Evolutionary conservation across 73 alveolate species (phyloP), one percentile per base, ranked within the genome.

Genomic region (Breviolum minutum): DNA sequence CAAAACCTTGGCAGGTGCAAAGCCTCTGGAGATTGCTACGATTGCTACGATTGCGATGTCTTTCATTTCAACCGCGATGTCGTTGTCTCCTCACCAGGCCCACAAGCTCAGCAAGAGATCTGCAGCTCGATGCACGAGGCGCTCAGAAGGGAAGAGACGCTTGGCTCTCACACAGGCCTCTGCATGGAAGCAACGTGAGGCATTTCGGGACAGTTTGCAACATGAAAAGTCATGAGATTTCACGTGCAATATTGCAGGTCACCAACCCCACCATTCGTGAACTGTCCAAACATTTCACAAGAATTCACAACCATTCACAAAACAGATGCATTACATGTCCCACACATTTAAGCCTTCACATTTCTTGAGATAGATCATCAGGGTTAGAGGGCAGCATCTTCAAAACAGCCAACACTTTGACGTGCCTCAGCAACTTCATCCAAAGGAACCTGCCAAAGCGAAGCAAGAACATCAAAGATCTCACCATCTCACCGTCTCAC

Each of bases 121-220:
- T 30, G 63, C 94, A 11, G 94, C 94, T 14, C 62, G 77, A 63
- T 86, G 94, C 54, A 86, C 94, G 63, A 29, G 14, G n/a, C 80
- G 94, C 8, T 86, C 94, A 13, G 94, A 62, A 10, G 94, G 94
- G 94, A 86, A 86, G 80, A 63, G 80, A 30, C 94, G 94, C 94
- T 86, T 61, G 80, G 94, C 94, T 29, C 94, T 12, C 81, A 86
- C 26, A 26, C 80, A 62, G 32, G 94, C 94, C 94, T 84, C 20
- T n/a, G n/a, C n/a, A n/a, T n/a, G n/a, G n/a, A n/a, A n/a, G n/a
- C n/a, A n/a, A n/a, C n/a, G n/a, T n/a, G n/a, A n/a, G n/a, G n/a
- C n/a, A n/a, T n/a, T n/a, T n/a, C n/a, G n/a, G n/a, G n/a, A 11
- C 26, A n/a, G 26, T 20, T 20, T 20, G 81, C 81, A 20, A 17